Percentiles rank a stretch among this genome's conserved stretches.
phyloP scores from a whole-genome alignment of 176 grass and related monocot genomes.

The Carex scoparia region DNA sequence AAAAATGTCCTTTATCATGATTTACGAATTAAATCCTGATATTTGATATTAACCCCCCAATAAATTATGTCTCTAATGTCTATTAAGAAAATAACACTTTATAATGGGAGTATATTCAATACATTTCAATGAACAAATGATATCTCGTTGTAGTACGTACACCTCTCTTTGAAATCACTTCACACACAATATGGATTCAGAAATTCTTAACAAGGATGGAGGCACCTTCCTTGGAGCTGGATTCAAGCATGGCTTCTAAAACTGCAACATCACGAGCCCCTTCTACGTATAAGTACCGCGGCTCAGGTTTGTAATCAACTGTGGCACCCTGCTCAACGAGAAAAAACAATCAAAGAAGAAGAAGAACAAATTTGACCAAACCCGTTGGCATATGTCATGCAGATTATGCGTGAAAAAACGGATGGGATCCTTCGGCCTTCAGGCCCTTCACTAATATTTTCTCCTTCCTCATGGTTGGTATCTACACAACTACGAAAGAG shows the following conservation, averaged over 20 bases:
- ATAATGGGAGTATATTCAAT: neutral
- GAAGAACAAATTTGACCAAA: slow-evolving; percentile 1
- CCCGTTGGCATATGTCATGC: neutral
- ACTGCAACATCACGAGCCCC: slow-evolving; percentile 81
- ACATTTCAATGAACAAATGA: neutral
- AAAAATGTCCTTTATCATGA: neutral
- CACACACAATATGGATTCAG: slow-evolving; percentile 5
- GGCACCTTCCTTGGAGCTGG: slow-evolving; percentile 58
- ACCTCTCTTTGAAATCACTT: neutral
- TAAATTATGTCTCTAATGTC: slow-evolving; percentile 14
- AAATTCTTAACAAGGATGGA: slow-evolving; percentile 69
- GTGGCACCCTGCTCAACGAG: slow-evolving; percentile 37
- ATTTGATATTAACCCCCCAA: neutral
- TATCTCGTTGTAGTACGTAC: neutral
- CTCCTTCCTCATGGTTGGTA: neutral
- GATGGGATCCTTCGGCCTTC: neutral
- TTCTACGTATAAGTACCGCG: slow-evolving; percentile 65
- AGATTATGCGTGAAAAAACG: neutral
- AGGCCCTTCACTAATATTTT: neutral
- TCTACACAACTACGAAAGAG: neutral
- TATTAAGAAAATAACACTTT: neutral
- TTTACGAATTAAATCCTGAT: neutral
- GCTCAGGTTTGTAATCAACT: slow-evolving; percentile 48
- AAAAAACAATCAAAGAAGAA: neutral
- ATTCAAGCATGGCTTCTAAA: slow-evolving; percentile 92